Conservation (phyloP, 2,329 filamentous ascomycete genomes). For the Alternaria infectoria region DNA sequence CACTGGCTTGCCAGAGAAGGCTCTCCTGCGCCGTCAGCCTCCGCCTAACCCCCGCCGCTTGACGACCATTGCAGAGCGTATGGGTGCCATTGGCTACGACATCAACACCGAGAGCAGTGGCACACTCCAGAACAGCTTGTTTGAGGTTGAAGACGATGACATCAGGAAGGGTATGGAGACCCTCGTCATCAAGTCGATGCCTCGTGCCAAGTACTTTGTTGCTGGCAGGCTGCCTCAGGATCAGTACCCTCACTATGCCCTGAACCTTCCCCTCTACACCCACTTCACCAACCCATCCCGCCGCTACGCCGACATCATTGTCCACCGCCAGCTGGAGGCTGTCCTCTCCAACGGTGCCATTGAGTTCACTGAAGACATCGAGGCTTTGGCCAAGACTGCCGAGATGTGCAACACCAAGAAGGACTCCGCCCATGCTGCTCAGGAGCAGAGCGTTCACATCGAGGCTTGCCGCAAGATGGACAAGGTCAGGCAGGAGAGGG, state of each 20-base stretch:
- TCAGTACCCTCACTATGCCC: constrained; percentile 83
- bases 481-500: constrained; percentile 82
- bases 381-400: constrained; percentile 86
- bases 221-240: constrained; percentile 78
- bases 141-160: constrained; percentile 87
- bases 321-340: constrained; percentile 91
- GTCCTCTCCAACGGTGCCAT: constrained; percentile 80
- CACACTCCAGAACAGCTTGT: constrained; percentile 89
- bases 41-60: constrained; percentile 87
- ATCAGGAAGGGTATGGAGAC: constrained; percentile 98
- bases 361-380: constrained; percentile 88
- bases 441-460: constrained; percentile 98
- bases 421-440: constrained; percentile 94
- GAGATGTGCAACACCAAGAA: constrained; percentile 99
- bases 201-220: constrained; percentile 93
- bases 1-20: constrained; percentile 84
- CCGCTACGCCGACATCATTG: constrained; percentile 92
- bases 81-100: constrained; percentile 88
- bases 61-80: constrained; percentile 88
- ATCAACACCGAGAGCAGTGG: constrained; percentile 91
- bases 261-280: constrained; percentile 93
- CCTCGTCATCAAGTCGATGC: constrained; percentile 91
- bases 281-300: constrained; percentile 96
- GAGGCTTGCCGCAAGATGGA: constrained; percentile 97
- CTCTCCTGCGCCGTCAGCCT: constrained; percentile 84